Base-by-base conservation (phyloP, 805 yeast genomes). In the Hanseniaspora lachancei region DNA sequence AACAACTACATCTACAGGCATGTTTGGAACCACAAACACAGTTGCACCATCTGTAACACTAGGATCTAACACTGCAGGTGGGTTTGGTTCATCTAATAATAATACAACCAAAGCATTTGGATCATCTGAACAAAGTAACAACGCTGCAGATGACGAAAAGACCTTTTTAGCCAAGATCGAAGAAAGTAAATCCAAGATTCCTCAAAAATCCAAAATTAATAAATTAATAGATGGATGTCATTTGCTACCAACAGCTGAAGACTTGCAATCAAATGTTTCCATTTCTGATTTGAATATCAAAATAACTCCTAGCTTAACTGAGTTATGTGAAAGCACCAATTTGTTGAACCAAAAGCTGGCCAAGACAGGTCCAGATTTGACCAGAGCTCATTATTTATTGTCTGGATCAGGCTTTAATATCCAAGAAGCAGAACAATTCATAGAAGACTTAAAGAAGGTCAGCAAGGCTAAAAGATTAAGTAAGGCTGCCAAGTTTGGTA, bases 371-470 rank as follows among this genome's bases (percentile, higher is more conserved):
- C 61, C 63, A 10, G 67, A 70, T 44, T 74, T 73, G 63, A 82
- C 88, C 2, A 82, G 81, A 62, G 93, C 86, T 1, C 97, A 93
- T 65, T 93, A 93, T 66, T 71, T 93, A 41, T 72, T 91, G 46
- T 96, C 96, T 6, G 86, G 89, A 1, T 84, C 91, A 63, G 97
- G 97, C 1, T 77, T 89, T 53, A 81, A 86, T 43, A 82, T 91
- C 51, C 95, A 87, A 62, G 93, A 87, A 57, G 80, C 89, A 41
- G 89, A 86, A 60, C 70, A 69, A 35, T 82, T 80, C 49, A 68
- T 83, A 57, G 68, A 70, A 42, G 60, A 62, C 58, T 70, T 67
- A 67, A 71, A 44, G 57, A 68, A 55, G 59, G 57, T 57, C 65
- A 53, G 59, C 65, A 56, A 58, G 59, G 57, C 49, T 60, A 65